Conservation (phyloP, 2,329 filamentous ascomycete genomes). For the Alternaria rosae region DNA sequence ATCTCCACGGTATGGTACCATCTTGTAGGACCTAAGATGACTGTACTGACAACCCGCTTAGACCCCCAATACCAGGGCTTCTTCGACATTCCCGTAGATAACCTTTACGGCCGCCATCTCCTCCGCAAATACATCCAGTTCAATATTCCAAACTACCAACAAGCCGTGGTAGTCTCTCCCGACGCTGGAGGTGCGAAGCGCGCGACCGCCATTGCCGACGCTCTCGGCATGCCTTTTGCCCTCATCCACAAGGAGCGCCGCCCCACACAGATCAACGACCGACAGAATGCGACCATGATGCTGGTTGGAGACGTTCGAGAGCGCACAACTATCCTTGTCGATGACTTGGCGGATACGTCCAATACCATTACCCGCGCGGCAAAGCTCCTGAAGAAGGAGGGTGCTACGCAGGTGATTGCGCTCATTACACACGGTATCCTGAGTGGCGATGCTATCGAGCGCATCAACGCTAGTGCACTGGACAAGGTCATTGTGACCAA, state of each 20-base stretch:
- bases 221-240: conserved; percentile 91
- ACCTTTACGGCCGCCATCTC: conserved; percentile 85
- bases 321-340: conserved; percentile 86
- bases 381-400: conserved; percentile 94
- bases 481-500: conserved; percentile 97
- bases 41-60: conserved; percentile 56
- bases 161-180: conserved; percentile 92
- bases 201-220: conserved; percentile 93
- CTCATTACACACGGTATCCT: conserved; percentile 94
- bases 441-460: conserved; percentile 91
- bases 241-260: conserved; percentile 98
- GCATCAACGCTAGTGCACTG: conserved; percentile 90
- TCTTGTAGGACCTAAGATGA: neutral
- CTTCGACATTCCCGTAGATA: conserved; percentile 98
- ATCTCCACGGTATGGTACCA: conserved; percentile 61
- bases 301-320: conserved; percentile 85
- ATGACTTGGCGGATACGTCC: conserved; percentile 93
- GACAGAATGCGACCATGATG: conserved; percentile 87
- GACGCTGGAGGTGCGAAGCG: conserved; percentile 97
- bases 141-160: conserved; percentile 82
- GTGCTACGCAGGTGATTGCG: conserved; percentile 87
- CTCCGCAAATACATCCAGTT: conserved; percentile 75
- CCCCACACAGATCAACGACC: conserved; percentile 84
- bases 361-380: conserved; percentile 97
- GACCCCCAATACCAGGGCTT: conserved; percentile 98